A percentile compares a stretch with the other conserved stretches of the same genome.
Conservation (phyloP, 768 basidiomycete species). For the Kwoniella sp. region DNA sequence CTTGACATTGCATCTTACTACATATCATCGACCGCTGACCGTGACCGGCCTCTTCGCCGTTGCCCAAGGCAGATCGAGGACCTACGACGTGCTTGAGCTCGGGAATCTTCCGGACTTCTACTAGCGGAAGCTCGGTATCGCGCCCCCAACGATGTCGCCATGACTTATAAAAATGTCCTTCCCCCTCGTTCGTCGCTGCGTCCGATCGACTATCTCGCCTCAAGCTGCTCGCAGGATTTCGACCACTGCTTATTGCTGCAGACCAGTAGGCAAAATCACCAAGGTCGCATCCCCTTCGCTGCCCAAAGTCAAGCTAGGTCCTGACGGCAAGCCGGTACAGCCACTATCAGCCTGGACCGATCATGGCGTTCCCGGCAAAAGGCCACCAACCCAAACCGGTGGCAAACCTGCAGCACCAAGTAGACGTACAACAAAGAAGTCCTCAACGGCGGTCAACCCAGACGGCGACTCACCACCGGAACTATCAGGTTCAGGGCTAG, state of each 20-base stretch:
- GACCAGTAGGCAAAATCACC: neutral
- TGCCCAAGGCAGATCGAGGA: no score
- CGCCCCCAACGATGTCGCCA: neutral
- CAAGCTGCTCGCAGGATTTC: neutral
- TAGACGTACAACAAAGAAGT: neutral
- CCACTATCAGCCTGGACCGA: constrained; percentile 10
- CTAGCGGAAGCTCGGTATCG: neutral
- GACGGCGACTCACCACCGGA: neutral
- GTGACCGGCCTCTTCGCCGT: no score
- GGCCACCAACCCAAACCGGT: no score
- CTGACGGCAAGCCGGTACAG: constrained; percentile 7
- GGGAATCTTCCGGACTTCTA: no score
- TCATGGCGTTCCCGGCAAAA: neutral
- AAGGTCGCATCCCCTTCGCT: neutral
- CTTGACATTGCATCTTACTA: no score
- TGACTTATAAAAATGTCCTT: neutral
- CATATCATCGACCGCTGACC: no score
- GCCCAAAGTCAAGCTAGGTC: constrained; percentile 6
- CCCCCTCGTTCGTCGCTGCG: neutral
- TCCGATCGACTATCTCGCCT: neutral
- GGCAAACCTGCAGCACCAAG: neutral
- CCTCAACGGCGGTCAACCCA: neutral
- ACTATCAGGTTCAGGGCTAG: neutral
- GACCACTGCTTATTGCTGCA: neutral
- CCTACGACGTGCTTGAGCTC: no score